Evolutionary conservation across 2,329 filamentous ascomycete species (phyloP), one percentile per base, ranked within the genome.

Genomic region (Ophiocordyceps camponoti-saundersi): DNA sequence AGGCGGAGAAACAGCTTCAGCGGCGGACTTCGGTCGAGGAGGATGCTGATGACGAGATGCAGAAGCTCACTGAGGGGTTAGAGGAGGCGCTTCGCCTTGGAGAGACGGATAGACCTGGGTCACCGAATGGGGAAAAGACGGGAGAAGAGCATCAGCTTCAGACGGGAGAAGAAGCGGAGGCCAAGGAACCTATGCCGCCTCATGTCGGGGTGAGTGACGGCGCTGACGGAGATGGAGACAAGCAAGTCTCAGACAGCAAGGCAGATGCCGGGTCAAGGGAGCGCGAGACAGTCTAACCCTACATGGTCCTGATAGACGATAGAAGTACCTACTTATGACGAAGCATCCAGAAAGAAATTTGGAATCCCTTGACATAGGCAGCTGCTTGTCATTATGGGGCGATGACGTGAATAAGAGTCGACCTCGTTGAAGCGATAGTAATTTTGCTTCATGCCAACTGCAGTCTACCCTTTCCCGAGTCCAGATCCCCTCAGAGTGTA

Each of bases 1-100:
- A 78, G 55, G 72, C 73, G 21, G 67, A 66, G 53, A 70, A 65
- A 49, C 72, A 74, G 56, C 53, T 67, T 49, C 48, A 50, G 12
- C 57, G 55, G 13, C 54, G 57, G 26, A 64, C 57, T 39, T 57
- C 56, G 11, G 55, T 53, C 7, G 53, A 57, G 8, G 52, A 55
- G 23, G 62, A 63, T 47, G 55, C 66, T 4, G 63, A 70, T 13
- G 67, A 71, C 20, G 69, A 73, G 53, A 59, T 74, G 3, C 59
- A 63, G 46, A 63, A 60, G 45, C 50, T 69, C 47, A 56, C 63
- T 4, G 58, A 59, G 23, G 61, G 58, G 15, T 53, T 69, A 12
- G 63, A 62, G 44, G 51, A 55, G 6, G 57, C 57, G 0, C 56
- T 66, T 22, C 56, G 58, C 20, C 48, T 67, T 0, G 56, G 63